phyloP scores from a whole-genome alignment of 352 stramenopile species.

The Globisporangium paddicum region DNA sequence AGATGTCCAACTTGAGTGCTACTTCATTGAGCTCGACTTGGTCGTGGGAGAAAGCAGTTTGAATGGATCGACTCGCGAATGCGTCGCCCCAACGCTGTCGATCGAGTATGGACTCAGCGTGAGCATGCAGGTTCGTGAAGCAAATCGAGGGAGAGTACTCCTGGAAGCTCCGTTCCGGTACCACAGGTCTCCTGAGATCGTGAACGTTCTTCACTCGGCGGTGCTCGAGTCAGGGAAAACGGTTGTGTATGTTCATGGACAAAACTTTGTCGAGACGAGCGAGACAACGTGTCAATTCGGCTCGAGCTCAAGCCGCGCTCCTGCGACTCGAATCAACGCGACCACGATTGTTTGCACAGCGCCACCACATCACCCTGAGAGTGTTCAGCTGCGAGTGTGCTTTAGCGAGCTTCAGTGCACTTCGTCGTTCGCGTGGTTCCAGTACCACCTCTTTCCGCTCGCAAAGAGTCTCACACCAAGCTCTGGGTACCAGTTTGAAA shows the following conservation, averaged over 20 bases:
- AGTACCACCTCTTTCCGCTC: slow-evolving; percentile 15
- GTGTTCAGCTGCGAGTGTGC: slow-evolving; percentile 28
- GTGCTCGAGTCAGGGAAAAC: slow-evolving; percentile 7
- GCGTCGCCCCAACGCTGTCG: not conserved
- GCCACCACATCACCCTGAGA: slow-evolving; percentile 21
- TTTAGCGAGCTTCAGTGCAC: slow-evolving; percentile 20
- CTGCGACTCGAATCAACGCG: slow-evolving; percentile 18
- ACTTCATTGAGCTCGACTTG: slow-evolving; percentile 10
- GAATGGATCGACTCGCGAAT: not conserved
- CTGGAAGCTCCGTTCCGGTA: slow-evolving; percentile 27
- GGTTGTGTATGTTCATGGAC: slow-evolving; percentile 5
- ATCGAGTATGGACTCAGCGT: not conserved
- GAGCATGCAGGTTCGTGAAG: slow-evolving; percentile 25
- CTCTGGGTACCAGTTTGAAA: slow-evolving; percentile 16
- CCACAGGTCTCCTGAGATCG: slow-evolving; percentile 10
- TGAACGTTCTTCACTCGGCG: slow-evolving; percentile 4
- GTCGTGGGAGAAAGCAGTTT: not conserved
- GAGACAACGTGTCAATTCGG: slow-evolving; percentile 14
- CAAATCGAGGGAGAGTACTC: slow-evolving; percentile 12
- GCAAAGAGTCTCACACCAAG: slow-evolving; percentile 10
- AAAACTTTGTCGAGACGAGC: slow-evolving; percentile 16
- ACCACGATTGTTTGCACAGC: slow-evolving; percentile 26
- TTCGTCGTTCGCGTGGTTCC: slow-evolving; percentile 8
- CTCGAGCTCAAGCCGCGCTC: not conserved
- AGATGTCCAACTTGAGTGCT: slow-evolving; percentile 18